Percentiles rank a stretch among this genome's conserved stretches.
Evolutionary conservation across 108 stramenopile genomes (phyloP).

Genomic region (Skeletonema tropicum): DNA sequence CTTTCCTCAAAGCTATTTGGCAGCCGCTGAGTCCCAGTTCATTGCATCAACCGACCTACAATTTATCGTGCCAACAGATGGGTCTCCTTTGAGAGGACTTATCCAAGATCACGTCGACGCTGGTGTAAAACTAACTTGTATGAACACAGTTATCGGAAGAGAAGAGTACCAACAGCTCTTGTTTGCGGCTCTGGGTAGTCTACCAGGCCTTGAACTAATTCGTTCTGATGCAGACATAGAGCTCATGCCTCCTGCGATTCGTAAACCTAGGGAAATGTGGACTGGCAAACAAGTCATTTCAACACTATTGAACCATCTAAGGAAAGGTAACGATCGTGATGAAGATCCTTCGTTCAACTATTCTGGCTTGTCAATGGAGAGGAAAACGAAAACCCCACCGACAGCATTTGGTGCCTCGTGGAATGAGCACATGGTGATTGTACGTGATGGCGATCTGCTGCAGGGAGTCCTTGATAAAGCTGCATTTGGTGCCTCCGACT

Average conservation of each 20-base stretch:
- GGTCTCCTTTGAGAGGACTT: constrained; percentile 95
- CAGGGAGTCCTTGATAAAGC: constrained; percentile 97
- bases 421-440: constrained; percentile 91
- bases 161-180: constrained; percentile 96
- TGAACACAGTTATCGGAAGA: constrained; percentile 91
- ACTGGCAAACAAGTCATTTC: constrained; percentile 97
- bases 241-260: constrained; percentile 93
- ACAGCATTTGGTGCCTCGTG: constrained; percentile 85
- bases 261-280: constrained; percentile 93
- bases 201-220: constrained; percentile 91
- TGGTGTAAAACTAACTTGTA: constrained; percentile 94
- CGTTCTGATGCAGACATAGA: constrained; percentile 77
- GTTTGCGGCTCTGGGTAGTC: constrained; percentile 86
- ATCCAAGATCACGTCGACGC: constrained; percentile 99
- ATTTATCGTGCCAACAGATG: constrained; percentile 97
- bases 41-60: constrained; percentile 96
- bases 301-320: constrained; percentile 79
- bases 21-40: constrained; percentile 91
- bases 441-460: constrained; percentile 92
- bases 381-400: constrained; percentile 93
- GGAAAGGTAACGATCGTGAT: constrained; percentile 84
- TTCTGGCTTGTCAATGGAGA: constrained; percentile 85
- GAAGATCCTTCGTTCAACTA: constrained; percentile 46
- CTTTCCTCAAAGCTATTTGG: constrained; percentile 97
- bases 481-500: constrained; percentile 94